Conservation (phyloP, 148 eudicot genomes). For the Cornus kousa region DNA sequence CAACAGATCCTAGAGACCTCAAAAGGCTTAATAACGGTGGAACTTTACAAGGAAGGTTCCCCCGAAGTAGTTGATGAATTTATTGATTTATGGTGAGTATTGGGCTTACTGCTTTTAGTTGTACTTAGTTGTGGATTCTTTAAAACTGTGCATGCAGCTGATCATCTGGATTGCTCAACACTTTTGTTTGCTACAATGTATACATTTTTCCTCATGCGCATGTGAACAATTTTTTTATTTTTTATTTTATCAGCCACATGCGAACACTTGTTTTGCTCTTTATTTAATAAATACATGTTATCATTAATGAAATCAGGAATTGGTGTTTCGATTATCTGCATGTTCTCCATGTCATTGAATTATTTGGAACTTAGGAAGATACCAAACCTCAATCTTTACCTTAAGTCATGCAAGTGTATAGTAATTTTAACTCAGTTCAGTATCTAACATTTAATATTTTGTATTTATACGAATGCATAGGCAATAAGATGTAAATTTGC, state of each 20-base stretch:
- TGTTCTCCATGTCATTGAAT: background rate
- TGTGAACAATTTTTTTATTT: background rate
- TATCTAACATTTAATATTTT: background rate
- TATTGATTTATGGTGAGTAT: slow-evolving; percentile 71
- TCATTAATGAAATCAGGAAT: background rate
- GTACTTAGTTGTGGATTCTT: background rate
- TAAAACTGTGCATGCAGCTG: background rate
- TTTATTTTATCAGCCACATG: background rate
- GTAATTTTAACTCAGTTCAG: too few species aligned
- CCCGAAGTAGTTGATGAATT: slow-evolving; percentile 79
- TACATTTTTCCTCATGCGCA: background rate
- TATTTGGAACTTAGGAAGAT: background rate
- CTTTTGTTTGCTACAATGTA: background rate
- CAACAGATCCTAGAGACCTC: slow-evolving; percentile 69
- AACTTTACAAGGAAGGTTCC: slow-evolving; percentile 85
- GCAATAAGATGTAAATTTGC: background rate
- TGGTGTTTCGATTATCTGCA: slow-evolving; percentile 2
- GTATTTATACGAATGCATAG: background rate
- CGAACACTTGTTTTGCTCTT: too few species aligned
- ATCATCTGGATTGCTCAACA: background rate
- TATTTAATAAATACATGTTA: background rate
- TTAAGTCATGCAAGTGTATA: too few species aligned
- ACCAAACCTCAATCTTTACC: too few species aligned
- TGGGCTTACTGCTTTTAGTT: background rate
- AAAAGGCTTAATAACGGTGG: slow-evolving; percentile 79